Percentiles rank a stretch among this genome's conserved stretches.
Evolutionary conservation across 257 asterid species (phyloP).

Genomic region (Solanum chilense): DNA sequence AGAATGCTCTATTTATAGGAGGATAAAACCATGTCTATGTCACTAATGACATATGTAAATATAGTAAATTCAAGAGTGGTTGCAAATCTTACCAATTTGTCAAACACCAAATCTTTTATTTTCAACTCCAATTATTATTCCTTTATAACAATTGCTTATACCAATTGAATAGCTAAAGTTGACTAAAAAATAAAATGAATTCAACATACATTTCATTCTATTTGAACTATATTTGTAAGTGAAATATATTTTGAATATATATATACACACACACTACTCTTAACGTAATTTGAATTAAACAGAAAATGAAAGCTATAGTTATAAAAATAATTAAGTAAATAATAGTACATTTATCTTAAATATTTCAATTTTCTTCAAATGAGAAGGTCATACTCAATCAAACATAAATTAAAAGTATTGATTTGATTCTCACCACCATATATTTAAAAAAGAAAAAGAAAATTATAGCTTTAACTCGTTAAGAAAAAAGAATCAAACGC

Average conservation of each 20-base stretch:
- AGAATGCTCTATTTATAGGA: too few species aligned
- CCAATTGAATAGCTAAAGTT: too few species aligned
- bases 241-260: neutral
- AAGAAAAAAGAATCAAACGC: neutral
- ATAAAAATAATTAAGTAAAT: neutral
- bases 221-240: neutral
- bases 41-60: too few species aligned
- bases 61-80: too few species aligned
- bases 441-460: neutral
- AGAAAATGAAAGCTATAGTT: neutral
- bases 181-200: too few species aligned
- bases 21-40: too few species aligned
- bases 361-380: neutral
- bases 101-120: too few species aligned
- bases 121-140: too few species aligned
- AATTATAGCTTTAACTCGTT: neutral
- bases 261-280: neutral
- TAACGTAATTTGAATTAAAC: neutral
- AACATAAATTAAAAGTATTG: neutral
- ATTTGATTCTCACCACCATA: neutral
- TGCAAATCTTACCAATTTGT: too few species aligned
- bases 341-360: neutral
- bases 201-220: neutral
- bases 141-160: too few species aligned
- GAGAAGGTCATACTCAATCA: neutral